Evolutionary conservation across 495 filamentous ascomycete species (phyloP).

Genomic region (Pyrenopolyporus hunteri): DNA sequence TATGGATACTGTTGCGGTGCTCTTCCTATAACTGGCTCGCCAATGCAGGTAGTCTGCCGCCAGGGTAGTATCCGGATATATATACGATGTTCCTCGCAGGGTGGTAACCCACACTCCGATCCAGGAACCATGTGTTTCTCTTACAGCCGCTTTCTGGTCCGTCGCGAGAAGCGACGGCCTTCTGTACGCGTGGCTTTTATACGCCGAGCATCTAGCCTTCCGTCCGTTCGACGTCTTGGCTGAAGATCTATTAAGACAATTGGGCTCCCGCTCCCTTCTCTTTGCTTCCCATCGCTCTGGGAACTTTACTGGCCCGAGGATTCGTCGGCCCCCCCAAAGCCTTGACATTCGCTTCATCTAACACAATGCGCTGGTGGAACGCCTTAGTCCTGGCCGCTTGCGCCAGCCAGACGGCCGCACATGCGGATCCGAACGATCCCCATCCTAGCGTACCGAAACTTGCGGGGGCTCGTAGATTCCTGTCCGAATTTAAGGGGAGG

Average conservation of each 20-base stretch:
- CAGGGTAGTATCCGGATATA: conserved; percentile 46
- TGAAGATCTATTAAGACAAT: conserved; percentile 16
- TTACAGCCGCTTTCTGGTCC: conserved; percentile 9
- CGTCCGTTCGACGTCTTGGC: conserved; percentile 2
- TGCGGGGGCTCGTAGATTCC: conserved; percentile 44
- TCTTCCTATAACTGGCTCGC: conserved; percentile 18
- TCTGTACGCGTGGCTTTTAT: conserved; percentile 30
- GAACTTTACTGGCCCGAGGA: neutral
- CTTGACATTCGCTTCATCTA: conserved; percentile 24
- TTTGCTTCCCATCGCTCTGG: neutral
- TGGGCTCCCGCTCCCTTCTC: neutral
- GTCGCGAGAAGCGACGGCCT: neutral
- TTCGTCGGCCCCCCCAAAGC: neutral
- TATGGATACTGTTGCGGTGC: conserved; percentile 16
- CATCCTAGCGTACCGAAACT: conserved; percentile 39
- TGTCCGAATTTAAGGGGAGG: conserved; percentile 41
- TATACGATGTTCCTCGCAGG: conserved; percentile 33
- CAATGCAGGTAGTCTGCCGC: conserved; percentile 26
- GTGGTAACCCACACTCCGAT: conserved; percentile 25
- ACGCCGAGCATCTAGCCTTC: conserved; percentile 9
- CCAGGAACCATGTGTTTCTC: conserved; percentile 21
- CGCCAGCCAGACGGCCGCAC: conserved; percentile 37
- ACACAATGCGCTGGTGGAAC: conserved; percentile 40
- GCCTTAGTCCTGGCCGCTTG: conserved; percentile 39
- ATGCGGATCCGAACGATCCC: conserved; percentile 34